Base-by-base conservation (phyloP, 164 flowering plant genomes). In the Kingdonia uniflora region DNA sequence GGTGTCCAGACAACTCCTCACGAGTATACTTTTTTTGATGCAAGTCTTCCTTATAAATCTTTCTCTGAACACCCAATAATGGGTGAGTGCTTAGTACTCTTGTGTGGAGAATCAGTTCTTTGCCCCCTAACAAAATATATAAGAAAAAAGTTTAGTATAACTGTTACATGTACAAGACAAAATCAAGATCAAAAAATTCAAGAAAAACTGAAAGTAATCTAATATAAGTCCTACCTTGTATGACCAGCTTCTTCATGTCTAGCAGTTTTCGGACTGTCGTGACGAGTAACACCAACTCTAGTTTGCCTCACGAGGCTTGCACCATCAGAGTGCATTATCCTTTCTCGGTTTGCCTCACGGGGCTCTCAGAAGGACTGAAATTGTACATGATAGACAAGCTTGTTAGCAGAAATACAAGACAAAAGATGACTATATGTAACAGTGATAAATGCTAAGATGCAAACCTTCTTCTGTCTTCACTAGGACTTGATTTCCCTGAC, bases 391-490 rank as follows among this genome's bases (percentile, higher is more conserved):
- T 8, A 29, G 8, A 29, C 4, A 29, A 29, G n/a, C 4, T 29
- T 4, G 35, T 8, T 29, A 29, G 35, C 8, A 29, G 8, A 29
- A 29, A 29, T 29, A 29, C 8, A n/a, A n/a, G n/a, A n/a, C n/a
- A n/a, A n/a, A n/a, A n/a, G n/a, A n/a, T n/a, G n/a, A n/a, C n/a
- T n/a, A n/a, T 29, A 29, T 8, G 35, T 29, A 29, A 29, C 4
- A 29, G 8, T 21, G 11, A 47, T 7, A 20, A 47, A 2, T 47
- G 12, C 14, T 20, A 22, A 21, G n/a, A 47, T 53, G 25, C 66
- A 47, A n/a, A 79, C 84, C 86, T 74, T 68, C 64, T 57, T 68
- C 65, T 57, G 19, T 76, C 74, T 59, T 67, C 72, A 68, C 65
- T 66, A 41, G 59, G 56, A 65, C 51, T 66, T 44, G 47, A 49